Percentiles rank a stretch among this genome's conserved stretches.
These are phyloP conservation scores for Aurifilum marmelostoma DNA, from an alignment of 2,329 filamentous ascomycete species.

Conservation along the genomic window DNA sequence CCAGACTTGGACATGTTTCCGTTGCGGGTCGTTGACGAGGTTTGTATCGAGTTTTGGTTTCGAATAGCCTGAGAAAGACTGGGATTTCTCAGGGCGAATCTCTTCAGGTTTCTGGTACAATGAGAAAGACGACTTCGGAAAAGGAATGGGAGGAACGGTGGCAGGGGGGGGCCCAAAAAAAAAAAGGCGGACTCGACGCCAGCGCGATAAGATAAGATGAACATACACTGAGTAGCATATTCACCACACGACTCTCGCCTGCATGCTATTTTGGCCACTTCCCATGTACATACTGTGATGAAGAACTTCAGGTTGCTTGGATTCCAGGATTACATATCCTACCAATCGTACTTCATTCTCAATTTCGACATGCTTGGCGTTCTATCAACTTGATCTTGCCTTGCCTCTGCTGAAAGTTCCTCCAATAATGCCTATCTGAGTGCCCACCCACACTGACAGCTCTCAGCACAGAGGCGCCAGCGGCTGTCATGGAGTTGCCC, in stretches of 20 bases:
- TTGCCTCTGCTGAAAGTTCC: too few species aligned
- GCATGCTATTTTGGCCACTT: neutral
- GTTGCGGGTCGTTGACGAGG: neutral
- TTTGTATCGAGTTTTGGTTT: neutral
- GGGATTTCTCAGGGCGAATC: neutral
- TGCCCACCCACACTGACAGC: neutral
- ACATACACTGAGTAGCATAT: neutral
- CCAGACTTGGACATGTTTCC: conserved; percentile 21
- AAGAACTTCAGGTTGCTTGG: too few species aligned
- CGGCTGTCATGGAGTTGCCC: neutral
- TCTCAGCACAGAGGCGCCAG: neutral
- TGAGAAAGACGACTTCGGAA: neutral
- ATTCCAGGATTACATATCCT: too few species aligned
- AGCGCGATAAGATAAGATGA: conserved; percentile 26
- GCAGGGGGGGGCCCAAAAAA: too few species aligned
- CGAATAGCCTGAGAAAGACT: neutral
- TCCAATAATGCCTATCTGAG: neutral
- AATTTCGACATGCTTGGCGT: neutral
- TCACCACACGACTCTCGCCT: neutral
- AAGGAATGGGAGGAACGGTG: too few species aligned
- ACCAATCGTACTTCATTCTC: neutral
- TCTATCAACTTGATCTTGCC: neutral
- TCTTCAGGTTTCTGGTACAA: neutral
- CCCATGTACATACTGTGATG: neutral
- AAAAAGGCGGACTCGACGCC: conserved; percentile 17